phyloP scores from a whole-genome alignment of 2,329 filamentous ascomycete genomes.

The Colletotrichum melonis region DNA sequence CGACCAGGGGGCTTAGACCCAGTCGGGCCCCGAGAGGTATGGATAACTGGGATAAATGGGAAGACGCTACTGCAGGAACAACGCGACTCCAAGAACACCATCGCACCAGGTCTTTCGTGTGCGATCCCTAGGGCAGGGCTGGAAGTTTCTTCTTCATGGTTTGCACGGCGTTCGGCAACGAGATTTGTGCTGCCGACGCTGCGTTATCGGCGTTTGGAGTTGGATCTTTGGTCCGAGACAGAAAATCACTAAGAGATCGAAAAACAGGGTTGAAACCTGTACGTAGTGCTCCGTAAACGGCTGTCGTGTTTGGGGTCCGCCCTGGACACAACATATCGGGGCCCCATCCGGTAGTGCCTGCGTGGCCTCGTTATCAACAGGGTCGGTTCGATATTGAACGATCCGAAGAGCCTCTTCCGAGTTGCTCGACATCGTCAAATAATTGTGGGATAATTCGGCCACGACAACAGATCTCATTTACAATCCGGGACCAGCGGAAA shows the following conservation, averaged over 20 bases:
- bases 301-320: not conserved
- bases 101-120: slow-evolving; percentile 17
- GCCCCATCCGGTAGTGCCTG: slow-evolving; percentile 21
- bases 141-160: not conserved
- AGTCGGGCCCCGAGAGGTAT: slow-evolving; percentile 12
- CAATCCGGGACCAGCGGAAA: not conserved
- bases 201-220: not conserved
- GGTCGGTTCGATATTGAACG: slow-evolving; percentile 5
- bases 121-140: not conserved
- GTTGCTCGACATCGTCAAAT: not conserved
- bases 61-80: slow-evolving; percentile 35
- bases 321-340: slow-evolving; percentile 7
- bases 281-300: not conserved
- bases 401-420: not conserved
- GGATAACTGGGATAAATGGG: slow-evolving; percentile 16
- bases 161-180: not conserved
- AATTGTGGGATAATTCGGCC: not conserved
- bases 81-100: slow-evolving; percentile 17
- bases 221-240: not conserved
- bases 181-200: slow-evolving; percentile 7
- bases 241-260: not conserved
- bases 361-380: slow-evolving; percentile 17
- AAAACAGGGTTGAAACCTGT: slow-evolving; percentile 6
- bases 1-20: slow-evolving; percentile 12
- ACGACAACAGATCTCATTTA: not conserved